Conservation (phyloP, 306 rosid species). For the Rosa chinensis region DNA sequence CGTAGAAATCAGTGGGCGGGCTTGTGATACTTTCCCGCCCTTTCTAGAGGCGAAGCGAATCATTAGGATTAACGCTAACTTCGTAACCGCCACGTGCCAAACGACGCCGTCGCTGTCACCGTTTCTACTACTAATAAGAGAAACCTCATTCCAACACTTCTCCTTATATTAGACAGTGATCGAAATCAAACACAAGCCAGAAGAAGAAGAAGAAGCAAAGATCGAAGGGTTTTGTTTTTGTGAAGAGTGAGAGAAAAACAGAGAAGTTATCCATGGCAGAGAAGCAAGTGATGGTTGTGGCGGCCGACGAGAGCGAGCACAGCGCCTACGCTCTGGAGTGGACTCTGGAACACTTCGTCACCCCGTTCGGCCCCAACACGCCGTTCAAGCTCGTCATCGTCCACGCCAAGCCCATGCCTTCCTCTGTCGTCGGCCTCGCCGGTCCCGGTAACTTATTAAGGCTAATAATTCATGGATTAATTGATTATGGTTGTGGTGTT, state of each 20-base stretch:
- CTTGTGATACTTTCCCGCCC: too few species aligned
- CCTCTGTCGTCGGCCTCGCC: conserved; percentile 44
- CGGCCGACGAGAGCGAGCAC: conserved; percentile 63
- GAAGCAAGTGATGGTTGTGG: conserved; percentile 68
- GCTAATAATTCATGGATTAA: neutral
- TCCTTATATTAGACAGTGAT: neutral
- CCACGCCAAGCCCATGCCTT: conserved; percentile 52
- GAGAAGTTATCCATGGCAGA: conserved; percentile 34
- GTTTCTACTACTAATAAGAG: neutral
- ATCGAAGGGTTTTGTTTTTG: neutral
- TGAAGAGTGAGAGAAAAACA: neutral
- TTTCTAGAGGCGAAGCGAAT: conserved; percentile 5
- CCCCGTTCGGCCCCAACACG: conserved; percentile 3
- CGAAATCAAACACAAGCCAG: neutral
- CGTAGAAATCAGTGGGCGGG: neutral
- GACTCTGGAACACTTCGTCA: conserved; percentile 59
- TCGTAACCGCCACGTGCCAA: neutral
- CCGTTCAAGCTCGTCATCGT: conserved; percentile 62
- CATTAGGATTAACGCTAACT: neutral
- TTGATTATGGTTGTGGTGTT: too few species aligned
- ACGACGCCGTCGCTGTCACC: neutral
- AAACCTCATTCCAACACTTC: too few species aligned
- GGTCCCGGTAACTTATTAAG: neutral
- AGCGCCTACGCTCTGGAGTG: conserved; percentile 61
- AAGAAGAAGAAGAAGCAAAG: neutral